Percentiles rank a stretch among this genome's conserved stretches.
These are phyloP conservation scores for Ustilago esculenta DNA, from an alignment of 1,284 basidiomycete genomes.

Conservation along the genomic window DNA sequence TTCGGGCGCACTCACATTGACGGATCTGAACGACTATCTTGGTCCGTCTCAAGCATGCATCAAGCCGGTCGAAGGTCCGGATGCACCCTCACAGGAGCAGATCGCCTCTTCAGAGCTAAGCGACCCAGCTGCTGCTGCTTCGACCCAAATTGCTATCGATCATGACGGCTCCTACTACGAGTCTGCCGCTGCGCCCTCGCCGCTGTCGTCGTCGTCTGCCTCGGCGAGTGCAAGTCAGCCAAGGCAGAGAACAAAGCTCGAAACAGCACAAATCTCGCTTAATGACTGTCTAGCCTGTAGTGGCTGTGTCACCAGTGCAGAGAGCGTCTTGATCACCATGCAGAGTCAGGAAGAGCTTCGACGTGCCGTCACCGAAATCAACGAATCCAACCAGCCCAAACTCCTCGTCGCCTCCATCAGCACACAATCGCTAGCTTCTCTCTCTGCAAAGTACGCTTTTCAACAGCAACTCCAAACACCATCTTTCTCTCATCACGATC, in stretches of 20 bases:
- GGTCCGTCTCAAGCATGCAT: slow-evolving; percentile 97
- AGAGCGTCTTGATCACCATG: slow-evolving; percentile 95
- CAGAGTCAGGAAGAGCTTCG: slow-evolving; percentile 94
- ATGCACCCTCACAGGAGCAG: slow-evolving; percentile 26
- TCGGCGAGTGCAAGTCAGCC: slow-evolving; percentile 47
- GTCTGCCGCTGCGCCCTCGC: slow-evolving; percentile 19
- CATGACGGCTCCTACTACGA: slow-evolving; percentile 81
- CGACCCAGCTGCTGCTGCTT: slow-evolving; percentile 45
- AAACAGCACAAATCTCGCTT: slow-evolving; percentile 84
- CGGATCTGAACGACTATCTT: slow-evolving; percentile 97
- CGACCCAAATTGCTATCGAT: slow-evolving; percentile 92
- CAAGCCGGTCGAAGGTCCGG: slow-evolving; percentile 78
- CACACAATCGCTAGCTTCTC: slow-evolving; percentile 89
- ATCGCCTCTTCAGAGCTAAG: slow-evolving; percentile 41
- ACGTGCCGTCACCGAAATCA: slow-evolving; percentile 57
- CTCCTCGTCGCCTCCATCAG: slow-evolving; percentile 69
- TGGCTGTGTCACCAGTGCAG: slow-evolving; percentile 97
- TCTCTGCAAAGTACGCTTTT: slow-evolving; percentile 65
- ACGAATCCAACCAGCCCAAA: slow-evolving; percentile 4
- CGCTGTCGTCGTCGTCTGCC: background rate
- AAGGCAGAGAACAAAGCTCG: slow-evolving; percentile 56
- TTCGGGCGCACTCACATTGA: slow-evolving; percentile 82
- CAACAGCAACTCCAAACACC: slow-evolving; percentile 13
- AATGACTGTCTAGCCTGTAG: slow-evolving; percentile 96
- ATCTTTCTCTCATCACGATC: background rate